Base-by-base conservation (phyloP, 176 grass and related monocot species). In the Carex parvula region DNA sequence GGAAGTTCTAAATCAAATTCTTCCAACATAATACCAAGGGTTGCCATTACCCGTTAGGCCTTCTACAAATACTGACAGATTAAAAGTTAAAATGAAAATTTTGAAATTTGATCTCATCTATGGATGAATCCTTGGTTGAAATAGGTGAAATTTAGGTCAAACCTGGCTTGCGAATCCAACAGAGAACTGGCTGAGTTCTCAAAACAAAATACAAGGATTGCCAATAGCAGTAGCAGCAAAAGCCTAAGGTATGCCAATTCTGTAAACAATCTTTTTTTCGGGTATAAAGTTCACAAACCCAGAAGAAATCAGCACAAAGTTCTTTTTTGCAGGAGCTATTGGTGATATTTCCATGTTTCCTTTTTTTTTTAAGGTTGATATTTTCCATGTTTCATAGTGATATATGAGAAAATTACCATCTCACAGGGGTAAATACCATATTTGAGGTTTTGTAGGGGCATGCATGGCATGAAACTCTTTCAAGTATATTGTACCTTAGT, bases 401-500 rank as follows among this genome's bases (percentile, higher is more conserved):
- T 44, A 75, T 53, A 29, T 26, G 46, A 75, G 12, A 75, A 26
- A 53, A 75, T 29, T 53, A 5, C 46, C 71, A 75, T 54, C n/a
- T 75, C 71, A 54, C 21, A 48, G 37, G 11, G 22, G 21, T 29
- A 54, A 75, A 29, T 54, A 24, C 39, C 30, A 22, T 74, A 50
- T 75, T 52, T 29, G 20, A 75, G 46, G 71, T 75, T 75, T 41
- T 44, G 41, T 46, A 20, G 8, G 18, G 68, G 39, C 21, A 46
- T 18, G 8, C 68, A 71, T 71, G 39, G 44, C 39, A 46, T 48
- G 18, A 46, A 71, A 71, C 30, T 46, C 68, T 48, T 46, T 21
- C 20, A 75, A 75, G 53, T 54, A 53, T 75, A 75, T 87, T 50
- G 59, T 65, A 94, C 94, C 89, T 88, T 97, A 64, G 79, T 84